Base-by-base conservation (phyloP, 2,329 filamentous ascomycete genomes). In the Beauveria bassiana region DNA sequence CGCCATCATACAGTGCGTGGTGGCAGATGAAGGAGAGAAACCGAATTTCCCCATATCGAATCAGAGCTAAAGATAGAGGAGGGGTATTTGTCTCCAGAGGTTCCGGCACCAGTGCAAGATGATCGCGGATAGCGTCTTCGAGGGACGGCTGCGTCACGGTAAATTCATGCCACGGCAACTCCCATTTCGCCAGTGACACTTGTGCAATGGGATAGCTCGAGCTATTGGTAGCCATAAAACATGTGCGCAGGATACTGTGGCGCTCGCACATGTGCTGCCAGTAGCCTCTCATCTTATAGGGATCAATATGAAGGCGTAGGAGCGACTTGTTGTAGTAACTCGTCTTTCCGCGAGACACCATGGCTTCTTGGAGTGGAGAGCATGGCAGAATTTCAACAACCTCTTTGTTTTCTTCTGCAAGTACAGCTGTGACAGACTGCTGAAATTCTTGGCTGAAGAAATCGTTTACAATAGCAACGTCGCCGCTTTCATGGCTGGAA, bases 1-100 rank as follows among this genome's bases (percentile, higher is more conserved):
- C 85, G 0, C 89, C 93, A 73, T 97, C 93, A 67, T 96, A 96
- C 0, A 96, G 77, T 2, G 91, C 90, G 73, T 97, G 93, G 67
- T 96, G 92, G 67, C 77, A 86, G 43, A 78, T 72, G 54, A 81
- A 81, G 0, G 77, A 86, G 1, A 80, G 67, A 49, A 79, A 79
- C 0, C 62, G 56, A 0, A 64, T 68, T 0, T 67, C 69, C 6
- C 67, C 67, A 1, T 72, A 66, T 10, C 66, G 65, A 24, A 84
- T 72, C 0, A 78, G 57, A 0, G 76, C 78, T 55, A 81, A 73
- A 5, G 77, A 81, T 12, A 79, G 71, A 1, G 78, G 81, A 9
- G 78, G 80, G 3, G 65, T 70, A 16, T 73, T 70, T 0, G 78
- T 78, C 52, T 84, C 76, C 5, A 85, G 63, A 0, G 74, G 68